Conservation (phyloP, 129 eudicot species). For the Saussurea involucrata region DNA sequence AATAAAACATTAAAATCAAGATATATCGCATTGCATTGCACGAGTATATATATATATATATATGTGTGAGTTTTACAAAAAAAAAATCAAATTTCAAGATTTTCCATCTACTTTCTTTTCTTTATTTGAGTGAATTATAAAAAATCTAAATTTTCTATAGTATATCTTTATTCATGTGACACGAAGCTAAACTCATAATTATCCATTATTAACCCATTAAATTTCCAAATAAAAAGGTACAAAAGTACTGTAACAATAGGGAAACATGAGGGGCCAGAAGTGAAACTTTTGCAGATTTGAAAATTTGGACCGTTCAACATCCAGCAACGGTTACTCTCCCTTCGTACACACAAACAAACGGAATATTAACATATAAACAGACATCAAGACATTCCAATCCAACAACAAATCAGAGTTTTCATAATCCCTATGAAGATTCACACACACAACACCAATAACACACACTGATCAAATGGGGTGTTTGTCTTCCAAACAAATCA, state of each 20-base stretch:
- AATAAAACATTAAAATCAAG: too few relatives aligned
- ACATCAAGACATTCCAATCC: background rate
- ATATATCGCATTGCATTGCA: too few relatives aligned
- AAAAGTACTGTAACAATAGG: background rate
- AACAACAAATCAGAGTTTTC: background rate
- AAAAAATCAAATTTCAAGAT: too few relatives aligned
- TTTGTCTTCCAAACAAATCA: conserved; percentile 60
- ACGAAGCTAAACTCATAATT: background rate
- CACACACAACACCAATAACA: conserved; percentile 13
- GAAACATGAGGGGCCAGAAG: background rate
- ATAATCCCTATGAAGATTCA: conserved; percentile 1
- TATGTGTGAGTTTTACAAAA: too few relatives aligned
- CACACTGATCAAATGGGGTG: conserved; percentile 65
- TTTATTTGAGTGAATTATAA: too few relatives aligned
- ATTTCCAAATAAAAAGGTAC: background rate
- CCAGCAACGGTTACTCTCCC: conserved; percentile 37
- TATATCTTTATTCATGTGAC: too few relatives aligned
- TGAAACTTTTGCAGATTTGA: conserved; percentile 15
- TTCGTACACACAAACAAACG: conserved; percentile 33
- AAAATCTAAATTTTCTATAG: too few relatives aligned
- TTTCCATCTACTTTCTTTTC: too few relatives aligned
- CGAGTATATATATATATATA: too few relatives aligned
- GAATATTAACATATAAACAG: background rate
- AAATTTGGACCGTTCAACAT: conserved; percentile 32
- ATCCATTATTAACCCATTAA: background rate